Conservation (phyloP, 371 early-diverging fungal species). For the Mortierella sp. region DNA sequence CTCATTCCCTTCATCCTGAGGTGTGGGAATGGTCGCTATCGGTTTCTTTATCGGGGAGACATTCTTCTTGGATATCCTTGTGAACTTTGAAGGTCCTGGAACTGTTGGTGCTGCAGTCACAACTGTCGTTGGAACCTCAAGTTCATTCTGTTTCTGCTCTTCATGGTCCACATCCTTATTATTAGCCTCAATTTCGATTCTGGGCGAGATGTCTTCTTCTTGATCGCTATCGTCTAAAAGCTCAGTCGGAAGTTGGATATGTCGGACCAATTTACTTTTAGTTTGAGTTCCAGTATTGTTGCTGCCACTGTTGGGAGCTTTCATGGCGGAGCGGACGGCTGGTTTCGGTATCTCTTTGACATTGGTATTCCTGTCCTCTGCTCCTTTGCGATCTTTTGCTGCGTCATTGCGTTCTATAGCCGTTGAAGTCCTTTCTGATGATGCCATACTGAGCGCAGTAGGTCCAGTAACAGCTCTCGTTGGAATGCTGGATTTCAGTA, state of each 20-base stretch:
- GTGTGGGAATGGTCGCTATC: slow-evolving; percentile 32
- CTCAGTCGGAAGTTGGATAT: slow-evolving; percentile 43
- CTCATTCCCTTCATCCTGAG: slow-evolving; percentile 29
- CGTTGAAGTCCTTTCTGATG: background rate
- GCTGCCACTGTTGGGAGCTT: slow-evolving; percentile 12
- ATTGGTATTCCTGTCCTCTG: background rate
- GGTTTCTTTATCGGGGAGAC: slow-evolving; percentile 23
- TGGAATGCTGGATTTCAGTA: slow-evolving; percentile 7
- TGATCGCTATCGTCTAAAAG: slow-evolving; percentile 16
- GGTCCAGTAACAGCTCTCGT: slow-evolving; percentile 3
- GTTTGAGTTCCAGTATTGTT: background rate
- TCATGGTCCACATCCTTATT: background rate
- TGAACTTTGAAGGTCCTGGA: slow-evolving; percentile 38
- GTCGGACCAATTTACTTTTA: slow-evolving; percentile 32
- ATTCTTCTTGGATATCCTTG: slow-evolving; percentile 29
- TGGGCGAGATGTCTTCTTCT: background rate
- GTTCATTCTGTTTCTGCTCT: background rate
- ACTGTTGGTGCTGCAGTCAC: background rate
- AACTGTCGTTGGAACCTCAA: background rate
- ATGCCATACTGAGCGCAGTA: background rate
- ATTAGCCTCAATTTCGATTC: background rate
- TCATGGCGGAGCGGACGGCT: slow-evolving; percentile 33
- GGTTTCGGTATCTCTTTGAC: slow-evolving; percentile 7
- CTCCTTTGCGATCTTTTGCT: background rate
- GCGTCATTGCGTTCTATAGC: too few species aligned